Evolutionary conservation across 768 basidiomycete species (phyloP).

Genomic region (Phlebiopsis gigantea): DNA sequence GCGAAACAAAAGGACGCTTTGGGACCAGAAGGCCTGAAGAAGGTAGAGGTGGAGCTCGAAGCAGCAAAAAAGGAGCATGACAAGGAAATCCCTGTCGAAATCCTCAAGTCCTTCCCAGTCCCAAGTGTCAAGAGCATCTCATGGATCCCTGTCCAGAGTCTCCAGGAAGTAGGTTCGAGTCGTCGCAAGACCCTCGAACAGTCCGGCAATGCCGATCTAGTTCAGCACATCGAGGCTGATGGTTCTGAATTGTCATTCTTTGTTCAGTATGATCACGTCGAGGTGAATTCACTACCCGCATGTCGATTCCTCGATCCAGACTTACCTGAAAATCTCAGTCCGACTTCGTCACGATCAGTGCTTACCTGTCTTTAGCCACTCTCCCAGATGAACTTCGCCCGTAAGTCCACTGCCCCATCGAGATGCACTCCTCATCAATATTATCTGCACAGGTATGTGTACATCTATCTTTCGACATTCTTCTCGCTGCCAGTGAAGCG

Average conservation of each 20-base stretch:
- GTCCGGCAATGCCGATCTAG: constrained; percentile 39
- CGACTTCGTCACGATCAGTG: constrained; percentile 83
- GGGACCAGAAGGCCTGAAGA: constrained; percentile 76
- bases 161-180: constrained; percentile 57
- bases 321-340: constrained; percentile 67
- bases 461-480: constrained; percentile 76
- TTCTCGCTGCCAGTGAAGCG: constrained; percentile 82
- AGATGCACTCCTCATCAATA: background rate
- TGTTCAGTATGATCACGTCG: constrained; percentile 90
- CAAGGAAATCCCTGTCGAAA: constrained; percentile 69
- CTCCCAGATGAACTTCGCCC: constrained; percentile 74
- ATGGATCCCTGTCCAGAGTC: constrained; percentile 78
- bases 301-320: too few species aligned
- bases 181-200: constrained; percentile 20
- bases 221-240: constrained; percentile 62
- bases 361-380: constrained; percentile 69
- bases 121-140: constrained; percentile 87
- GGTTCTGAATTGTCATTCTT: constrained; percentile 75
- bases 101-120: constrained; percentile 84
- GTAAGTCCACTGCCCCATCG: constrained; percentile 35
- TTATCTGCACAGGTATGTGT: constrained; percentile 53
- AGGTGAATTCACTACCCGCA: constrained; percentile 42
- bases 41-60: constrained; percentile 63
- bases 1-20: constrained; percentile 61
- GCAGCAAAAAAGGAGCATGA: constrained; percentile 86